Evolutionary conservation across 2,329 filamentous ascomycete species (phyloP).

Genomic region (Calonectria honghensis): DNA sequence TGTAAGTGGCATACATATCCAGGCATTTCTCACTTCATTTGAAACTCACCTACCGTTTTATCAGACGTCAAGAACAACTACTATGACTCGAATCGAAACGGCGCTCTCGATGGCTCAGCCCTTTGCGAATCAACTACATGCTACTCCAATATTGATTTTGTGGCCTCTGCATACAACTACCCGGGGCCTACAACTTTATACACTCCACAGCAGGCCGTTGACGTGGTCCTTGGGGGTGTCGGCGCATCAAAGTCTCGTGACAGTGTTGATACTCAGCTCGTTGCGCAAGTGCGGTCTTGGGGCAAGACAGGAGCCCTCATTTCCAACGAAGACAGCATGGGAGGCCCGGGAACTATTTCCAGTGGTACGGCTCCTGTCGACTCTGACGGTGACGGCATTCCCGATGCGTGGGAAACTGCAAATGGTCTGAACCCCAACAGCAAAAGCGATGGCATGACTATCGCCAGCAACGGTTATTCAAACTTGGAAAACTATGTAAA

Average conservation of each 20-base stretch:
- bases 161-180: slow-evolving; percentile 63
- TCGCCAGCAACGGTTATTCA: slow-evolving; percentile 64
- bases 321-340: slow-evolving; percentile 66
- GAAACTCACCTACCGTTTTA: not conserved
- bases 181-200: slow-evolving; percentile 64
- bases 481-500: slow-evolving; percentile 72
- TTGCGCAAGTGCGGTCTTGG: slow-evolving; percentile 66
- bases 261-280: slow-evolving; percentile 63
- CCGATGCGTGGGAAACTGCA: slow-evolving; percentile 67
- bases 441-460: slow-evolving; percentile 63
- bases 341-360: slow-evolving; percentile 62
- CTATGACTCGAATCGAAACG: slow-evolving; percentile 70
- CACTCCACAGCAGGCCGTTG: slow-evolving; percentile 63
- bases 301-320: slow-evolving; percentile 67
- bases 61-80: slow-evolving; percentile 71
- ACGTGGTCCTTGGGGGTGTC: slow-evolving; percentile 61
- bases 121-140: slow-evolving; percentile 64
- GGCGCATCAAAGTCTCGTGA: slow-evolving; percentile 68
- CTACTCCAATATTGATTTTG: slow-evolving; percentile 68
- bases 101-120: slow-evolving; percentile 67
- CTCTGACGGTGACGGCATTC: slow-evolving; percentile 70
- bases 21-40: rapidly evolving
- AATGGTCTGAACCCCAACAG: slow-evolving; percentile 64
- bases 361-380: slow-evolving; percentile 63
- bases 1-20: slow-evolving; percentile 55